A percentile compares a stretch with the other conserved stretches of the same genome.
These are phyloP conservation scores for Pythium periplocum DNA, from an alignment of 352 stramenopile species.

Conservation along the genomic window DNA sequence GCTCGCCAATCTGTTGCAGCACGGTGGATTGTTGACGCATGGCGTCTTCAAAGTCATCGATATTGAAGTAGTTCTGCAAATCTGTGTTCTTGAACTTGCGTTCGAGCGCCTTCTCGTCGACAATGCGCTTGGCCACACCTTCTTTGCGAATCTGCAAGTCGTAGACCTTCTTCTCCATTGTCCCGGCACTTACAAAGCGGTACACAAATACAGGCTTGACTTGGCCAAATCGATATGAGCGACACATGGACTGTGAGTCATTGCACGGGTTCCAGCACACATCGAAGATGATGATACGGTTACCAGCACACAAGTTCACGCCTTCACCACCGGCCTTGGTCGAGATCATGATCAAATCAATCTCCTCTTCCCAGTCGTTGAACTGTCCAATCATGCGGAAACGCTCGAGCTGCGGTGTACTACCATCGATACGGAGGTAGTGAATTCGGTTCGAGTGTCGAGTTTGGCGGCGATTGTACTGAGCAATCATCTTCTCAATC, in stretches of 20 bases:
- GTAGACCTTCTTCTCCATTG: constrained; percentile 93
- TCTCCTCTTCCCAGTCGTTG: constrained; percentile 75
- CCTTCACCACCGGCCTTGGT: constrained; percentile 84
- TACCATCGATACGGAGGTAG: constrained; percentile 81
- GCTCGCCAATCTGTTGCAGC: neutral
- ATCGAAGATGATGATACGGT: constrained; percentile 90
- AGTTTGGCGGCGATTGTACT: constrained; percentile 51
- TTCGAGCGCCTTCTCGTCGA: constrained; percentile 83
- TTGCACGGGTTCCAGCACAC: constrained; percentile 91
- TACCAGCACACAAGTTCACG: constrained; percentile 86
- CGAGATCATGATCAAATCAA: constrained; percentile 85
- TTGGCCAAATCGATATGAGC: constrained; percentile 90
- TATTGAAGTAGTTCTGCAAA: constrained; percentile 80
- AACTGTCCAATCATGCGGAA: constrained; percentile 80
- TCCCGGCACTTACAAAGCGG: constrained; percentile 86
- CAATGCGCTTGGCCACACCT: constrained; percentile 83
- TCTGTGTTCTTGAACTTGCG: constrained; percentile 79
- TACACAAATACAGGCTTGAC: constrained; percentile 91
- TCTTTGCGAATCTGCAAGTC: constrained; percentile 89
- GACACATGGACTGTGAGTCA: constrained; percentile 91
- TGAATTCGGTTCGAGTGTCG: constrained; percentile 39
- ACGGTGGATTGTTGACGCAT: constrained; percentile 37
- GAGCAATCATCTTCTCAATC: constrained; percentile 64
- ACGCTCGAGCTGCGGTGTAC: constrained; percentile 67
- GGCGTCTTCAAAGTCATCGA: constrained; percentile 76